phyloP scores from a whole-genome alignment of 2,329 filamentous ascomycete genomes.

The Alternaria angustiovoidea region DNA sequence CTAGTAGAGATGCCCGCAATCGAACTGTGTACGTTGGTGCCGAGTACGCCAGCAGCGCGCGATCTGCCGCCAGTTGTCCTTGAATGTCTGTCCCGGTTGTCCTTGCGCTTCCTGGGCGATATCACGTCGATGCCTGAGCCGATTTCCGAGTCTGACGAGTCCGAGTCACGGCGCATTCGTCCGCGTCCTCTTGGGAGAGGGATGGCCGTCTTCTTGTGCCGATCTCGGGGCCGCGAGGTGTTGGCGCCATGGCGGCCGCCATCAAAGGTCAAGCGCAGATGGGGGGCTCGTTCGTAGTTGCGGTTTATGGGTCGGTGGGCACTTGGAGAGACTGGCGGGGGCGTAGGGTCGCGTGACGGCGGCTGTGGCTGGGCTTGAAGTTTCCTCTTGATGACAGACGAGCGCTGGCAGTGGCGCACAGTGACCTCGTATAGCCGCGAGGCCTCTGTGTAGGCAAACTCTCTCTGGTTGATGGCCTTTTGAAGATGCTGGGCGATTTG shows the following conservation, averaged over 20 bases:
- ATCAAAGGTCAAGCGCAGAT: conserved; percentile 43
- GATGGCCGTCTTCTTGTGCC: conserved; percentile 28
- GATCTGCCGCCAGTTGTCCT: conserved; percentile 46
- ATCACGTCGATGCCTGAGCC: conserved; percentile 30
- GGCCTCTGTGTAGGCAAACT: conserved; percentile 65
- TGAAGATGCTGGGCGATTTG: conserved; percentile 66
- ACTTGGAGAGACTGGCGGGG: conserved; percentile 55
- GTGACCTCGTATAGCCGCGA: conserved; percentile 65
- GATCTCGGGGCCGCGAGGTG: conserved; percentile 32
- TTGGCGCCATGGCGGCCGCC: conserved; percentile 28
- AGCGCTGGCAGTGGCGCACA: conserved; percentile 64
- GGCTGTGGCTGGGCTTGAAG: conserved; percentile 68
- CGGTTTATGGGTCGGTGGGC: conserved; percentile 36
- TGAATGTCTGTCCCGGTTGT: conserved; percentile 50
- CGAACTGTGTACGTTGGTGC: conserved; percentile 63
- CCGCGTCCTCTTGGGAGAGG: conserved; percentile 26
- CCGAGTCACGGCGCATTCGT: conserved; percentile 19
- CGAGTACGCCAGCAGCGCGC: conserved; percentile 55
- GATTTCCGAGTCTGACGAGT: conserved; percentile 29
- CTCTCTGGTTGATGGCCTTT: conserved; percentile 62
- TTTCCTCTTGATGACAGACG: conserved; percentile 68
- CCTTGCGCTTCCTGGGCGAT: conserved; percentile 37
- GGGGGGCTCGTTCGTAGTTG: conserved; percentile 34
- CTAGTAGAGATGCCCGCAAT: conserved; percentile 68
- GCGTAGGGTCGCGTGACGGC: conserved; percentile 68